Conservation (phyloP, 495 filamentous ascomycete genomes). For the Aspergillus leporis region DNA sequence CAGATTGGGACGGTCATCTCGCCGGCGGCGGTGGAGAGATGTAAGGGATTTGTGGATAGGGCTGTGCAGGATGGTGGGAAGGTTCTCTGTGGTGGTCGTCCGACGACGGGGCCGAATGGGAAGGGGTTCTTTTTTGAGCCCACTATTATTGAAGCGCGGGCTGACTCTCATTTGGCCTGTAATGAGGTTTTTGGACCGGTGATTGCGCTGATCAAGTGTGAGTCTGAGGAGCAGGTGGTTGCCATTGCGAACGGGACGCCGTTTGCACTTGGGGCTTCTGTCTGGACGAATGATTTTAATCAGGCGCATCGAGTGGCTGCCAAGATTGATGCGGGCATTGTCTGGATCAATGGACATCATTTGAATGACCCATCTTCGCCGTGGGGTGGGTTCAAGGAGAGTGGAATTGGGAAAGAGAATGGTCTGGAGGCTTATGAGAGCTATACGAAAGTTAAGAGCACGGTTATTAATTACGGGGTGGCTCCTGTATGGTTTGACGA, state of each 20-base stretch:
- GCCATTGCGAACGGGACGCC: slow-evolving; percentile 50
- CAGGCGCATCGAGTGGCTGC: slow-evolving; percentile 58
- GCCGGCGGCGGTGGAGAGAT: slow-evolving; percentile 34
- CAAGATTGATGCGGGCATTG: slow-evolving; percentile 58
- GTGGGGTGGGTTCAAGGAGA: slow-evolving; percentile 58
- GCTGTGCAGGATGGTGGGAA: slow-evolving; percentile 30
- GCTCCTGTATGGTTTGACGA: slow-evolving; percentile 53
- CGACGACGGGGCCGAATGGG: slow-evolving; percentile 31
- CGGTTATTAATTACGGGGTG: slow-evolving; percentile 56
- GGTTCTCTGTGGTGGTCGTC: slow-evolving; percentile 35
- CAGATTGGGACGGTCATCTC: slow-evolving; percentile 48
- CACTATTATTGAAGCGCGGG: slow-evolving; percentile 47
- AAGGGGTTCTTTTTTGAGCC: slow-evolving; percentile 61
- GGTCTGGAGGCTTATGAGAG: slow-evolving; percentile 57
- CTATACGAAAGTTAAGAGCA: slow-evolving; percentile 60
- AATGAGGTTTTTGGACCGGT: slow-evolving; percentile 55
- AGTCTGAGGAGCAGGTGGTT: slow-evolving; percentile 49
- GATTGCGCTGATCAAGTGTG: slow-evolving; percentile 46
- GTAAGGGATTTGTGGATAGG: slow-evolving; percentile 37
- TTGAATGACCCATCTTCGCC: slow-evolving; percentile 61
- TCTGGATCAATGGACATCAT: slow-evolving; percentile 65
- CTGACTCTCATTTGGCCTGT: slow-evolving; percentile 31
- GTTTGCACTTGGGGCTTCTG: slow-evolving; percentile 53
- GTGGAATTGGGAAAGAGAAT: slow-evolving; percentile 59
- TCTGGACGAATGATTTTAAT: slow-evolving; percentile 59